Conservation (phyloP, 1,284 basidiomycete genomes). For the Lentinula novae-zelandiae region DNA sequence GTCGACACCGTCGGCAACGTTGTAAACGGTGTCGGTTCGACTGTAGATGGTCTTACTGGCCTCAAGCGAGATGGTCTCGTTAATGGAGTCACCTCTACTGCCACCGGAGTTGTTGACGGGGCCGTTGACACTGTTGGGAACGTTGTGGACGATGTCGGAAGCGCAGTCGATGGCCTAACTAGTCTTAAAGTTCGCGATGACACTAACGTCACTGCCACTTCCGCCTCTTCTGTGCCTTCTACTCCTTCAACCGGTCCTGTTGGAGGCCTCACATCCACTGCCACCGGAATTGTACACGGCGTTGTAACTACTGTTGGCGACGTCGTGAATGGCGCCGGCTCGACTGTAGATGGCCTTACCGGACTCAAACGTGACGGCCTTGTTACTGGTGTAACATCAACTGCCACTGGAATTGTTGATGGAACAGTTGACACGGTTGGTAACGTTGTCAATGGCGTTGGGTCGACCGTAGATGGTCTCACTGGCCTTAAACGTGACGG, state of each 20-base stretch:
- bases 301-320: background rate
- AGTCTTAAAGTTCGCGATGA: background rate
- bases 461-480: background rate
- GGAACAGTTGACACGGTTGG: background rate
- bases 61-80: background rate
- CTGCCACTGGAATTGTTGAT: background rate
- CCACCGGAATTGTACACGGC: background rate
- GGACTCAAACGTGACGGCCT: background rate
- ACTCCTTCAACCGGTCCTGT: background rate
- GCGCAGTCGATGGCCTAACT: background rate
- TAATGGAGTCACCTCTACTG: background rate
- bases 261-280: background rate
- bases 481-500: conserved; percentile 1
- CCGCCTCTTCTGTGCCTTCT: background rate
- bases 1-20: background rate
- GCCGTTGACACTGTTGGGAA: background rate
- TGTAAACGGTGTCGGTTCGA: background rate
- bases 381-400: background rate
- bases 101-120: background rate
- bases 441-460: background rate
- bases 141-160: background rate
- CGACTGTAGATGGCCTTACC: background rate
- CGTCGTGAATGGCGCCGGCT: background rate
- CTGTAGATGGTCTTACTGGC: background rate
- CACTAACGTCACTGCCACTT: background rate